phyloP scores from a whole-genome alignment of 2,329 filamentous ascomycete genomes.

The Aspergillus tamarii region DNA sequence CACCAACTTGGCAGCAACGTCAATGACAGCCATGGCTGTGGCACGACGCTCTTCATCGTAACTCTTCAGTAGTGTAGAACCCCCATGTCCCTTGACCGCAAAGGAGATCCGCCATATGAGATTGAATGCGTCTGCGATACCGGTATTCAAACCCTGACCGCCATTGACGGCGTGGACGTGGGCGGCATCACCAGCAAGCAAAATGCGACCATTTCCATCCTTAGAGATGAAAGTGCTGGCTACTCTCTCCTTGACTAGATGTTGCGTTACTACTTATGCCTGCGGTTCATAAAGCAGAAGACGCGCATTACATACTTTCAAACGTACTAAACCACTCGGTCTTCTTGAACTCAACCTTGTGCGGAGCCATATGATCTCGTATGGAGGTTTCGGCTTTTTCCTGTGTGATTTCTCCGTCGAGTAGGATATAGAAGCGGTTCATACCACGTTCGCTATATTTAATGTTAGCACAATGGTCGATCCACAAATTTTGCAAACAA shows the following conservation, averaged over 20 bases:
- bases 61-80: neutral
- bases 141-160: conserved; percentile 10
- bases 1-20: conserved; percentile 8
- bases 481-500: neutral
- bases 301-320: neutral
- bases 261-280: neutral
- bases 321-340: conserved; percentile 9
- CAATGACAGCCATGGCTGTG: conserved; percentile 1
- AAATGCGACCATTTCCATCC: neutral
- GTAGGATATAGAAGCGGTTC: conserved; percentile 5
- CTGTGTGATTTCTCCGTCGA: conserved; percentile 6
- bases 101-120: conserved; percentile 6
- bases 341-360: neutral
- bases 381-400: conserved; percentile 3
- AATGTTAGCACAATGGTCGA: neutral
- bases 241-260: conserved; percentile 7
- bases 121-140: conserved; percentile 10
- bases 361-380: conserved; percentile 6
- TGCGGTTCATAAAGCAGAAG: neutral
- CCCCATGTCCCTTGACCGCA: neutral
- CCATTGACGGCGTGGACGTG: conserved; percentile 10
- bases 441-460: conserved; percentile 1
- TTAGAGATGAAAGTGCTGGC: conserved; percentile 10
- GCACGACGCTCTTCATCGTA: conserved; percentile 8
- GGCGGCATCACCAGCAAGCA: conserved; percentile 3